Base-by-base conservation (phyloP, 805 yeast genomes). In the Candida taoyuanica region DNA sequence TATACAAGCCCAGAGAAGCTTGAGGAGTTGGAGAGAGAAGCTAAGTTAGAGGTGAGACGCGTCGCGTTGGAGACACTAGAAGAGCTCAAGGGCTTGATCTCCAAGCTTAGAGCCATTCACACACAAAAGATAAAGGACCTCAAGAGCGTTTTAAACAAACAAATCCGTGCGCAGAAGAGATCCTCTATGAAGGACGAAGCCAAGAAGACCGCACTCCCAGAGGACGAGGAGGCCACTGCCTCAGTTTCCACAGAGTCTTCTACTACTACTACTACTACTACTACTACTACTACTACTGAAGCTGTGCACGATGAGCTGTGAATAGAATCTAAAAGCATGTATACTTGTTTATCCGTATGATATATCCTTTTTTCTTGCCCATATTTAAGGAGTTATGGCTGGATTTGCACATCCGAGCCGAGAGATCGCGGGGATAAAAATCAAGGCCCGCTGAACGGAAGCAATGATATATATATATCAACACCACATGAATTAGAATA, bases 101-200 rank as follows among this genome's bases (percentile, higher is more conserved):
- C 44, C 17, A 31, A 49, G 1, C 37, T 61, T 12, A 41, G 45
- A 13, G 28, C 46, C 8, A 42, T 50, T 16, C 53, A 59, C 35
- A 48, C 53, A 2, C 59, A 61, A 36, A 58, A 62, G 34, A 37
- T 57, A 30, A 60, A 56, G 23, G 67, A 61, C 17, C 29, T 63
- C 20, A 54, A 48, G 29, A 32, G 35, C 15, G 29, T 29, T 5
- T 20, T 47, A 19, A 32, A 16, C 20, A 50, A 48, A 42, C 23
- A 29, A 18, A 21, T 36, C 5, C 47, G 49, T 27, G 47, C 52
- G 2, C 48, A 47, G 29, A 40, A 44, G 46, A 39, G 52, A 32
- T 54, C 53, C n/a, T 44, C 46, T 6, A 39, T 39, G 7, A 44
- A 49, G 30, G 37, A 37, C 15, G 38, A 33, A 20, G 34, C 33